Base-by-base conservation (phyloP, 2,329 filamentous ascomycete species). In the Tolypocladium ophioglossoides region DNA sequence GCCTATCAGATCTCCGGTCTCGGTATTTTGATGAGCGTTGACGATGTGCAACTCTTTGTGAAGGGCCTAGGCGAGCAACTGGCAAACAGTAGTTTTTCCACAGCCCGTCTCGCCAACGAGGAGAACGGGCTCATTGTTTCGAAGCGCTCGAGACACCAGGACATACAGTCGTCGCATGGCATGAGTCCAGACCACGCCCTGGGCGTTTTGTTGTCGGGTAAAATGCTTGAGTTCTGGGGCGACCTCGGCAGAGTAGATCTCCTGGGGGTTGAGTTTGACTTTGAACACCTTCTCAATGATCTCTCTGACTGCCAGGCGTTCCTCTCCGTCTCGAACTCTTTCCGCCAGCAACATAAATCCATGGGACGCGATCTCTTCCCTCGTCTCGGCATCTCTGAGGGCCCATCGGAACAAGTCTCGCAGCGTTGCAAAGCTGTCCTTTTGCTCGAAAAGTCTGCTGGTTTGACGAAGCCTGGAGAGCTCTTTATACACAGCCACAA, bases 321-420 rank as follows among this genome's bases (percentile, higher is more conserved):
- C 94, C 61, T 94, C 88, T 6, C 85, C 79, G 62, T 96, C 91
- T n/a, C 94, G 84, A 10, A 99, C 94, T 61, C 95, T 84, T 72
- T 99, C 94, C 1, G 87, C 94, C 49, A 99, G 79, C 11, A 99
- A 80, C 91, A 99, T 96, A 67, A 92, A 99, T 0, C 94, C 94
- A 68, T 99, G 92, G 14, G 84, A 78, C 2, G 94, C 94, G 55
- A 99, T 84, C 58, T 96, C 85, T 59, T 97, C 87, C 12, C 91
- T 84, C 32, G 85, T 89, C 59, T 95, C 89, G 0, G 91, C 91
- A 54, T 85, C 83, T 62, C 94, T 82, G 54, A 95, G 74, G 4
- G 94, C 92, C 94, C 94, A 99, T 61, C 94, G 80, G 66, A 99
- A 99, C 39, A 99, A 75, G 69, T 99, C 94, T 78, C 94, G 82